Conservation (phyloP, 1,284 basidiomycete genomes). For the Kwoniella shivajii region DNA sequence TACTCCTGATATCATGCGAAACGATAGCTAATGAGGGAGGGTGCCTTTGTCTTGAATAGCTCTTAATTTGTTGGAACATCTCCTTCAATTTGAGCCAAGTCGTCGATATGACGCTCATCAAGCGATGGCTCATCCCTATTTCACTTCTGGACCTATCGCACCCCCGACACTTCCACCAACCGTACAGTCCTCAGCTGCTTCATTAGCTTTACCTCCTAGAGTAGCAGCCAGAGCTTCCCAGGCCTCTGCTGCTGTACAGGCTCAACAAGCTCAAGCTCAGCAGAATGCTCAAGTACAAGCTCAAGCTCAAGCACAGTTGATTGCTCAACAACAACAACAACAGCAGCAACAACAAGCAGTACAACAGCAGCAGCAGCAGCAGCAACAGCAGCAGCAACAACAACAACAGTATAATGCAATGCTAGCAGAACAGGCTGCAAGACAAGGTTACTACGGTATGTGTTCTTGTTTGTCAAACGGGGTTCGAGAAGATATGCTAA, state of each 20-base stretch:
- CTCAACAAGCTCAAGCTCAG: slow-evolving; percentile 24
- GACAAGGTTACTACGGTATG: slow-evolving; percentile 45
- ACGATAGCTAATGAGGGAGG: too few relatives aligned
- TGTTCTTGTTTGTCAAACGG: background rate
- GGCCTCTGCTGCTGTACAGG: slow-evolving; percentile 46
- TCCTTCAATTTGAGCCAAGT: slow-evolving; percentile 94
- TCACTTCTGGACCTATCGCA: slow-evolving; percentile 59
- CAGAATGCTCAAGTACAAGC: slow-evolving; percentile 53
- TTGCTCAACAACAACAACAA: slow-evolving; percentile 51
- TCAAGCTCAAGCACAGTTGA: slow-evolving; percentile 52
- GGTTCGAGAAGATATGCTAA: background rate
- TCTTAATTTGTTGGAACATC: slow-evolving; percentile 89
- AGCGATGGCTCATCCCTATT: slow-evolving; percentile 91
- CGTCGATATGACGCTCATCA: slow-evolving; percentile 90
- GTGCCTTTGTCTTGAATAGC: too few relatives aligned
- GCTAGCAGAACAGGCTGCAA: slow-evolving; percentile 32
- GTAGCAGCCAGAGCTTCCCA: slow-evolving; percentile 47
- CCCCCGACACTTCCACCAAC: slow-evolving; percentile 42
- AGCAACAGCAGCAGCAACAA: slow-evolving; percentile 47
- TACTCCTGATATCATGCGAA: too few relatives aligned
- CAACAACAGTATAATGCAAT: slow-evolving; percentile 29
- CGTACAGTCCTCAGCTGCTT: slow-evolving; percentile 31
- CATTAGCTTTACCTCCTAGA: slow-evolving; percentile 44
- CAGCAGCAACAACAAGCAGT: slow-evolving; percentile 41
- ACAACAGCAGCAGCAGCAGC: slow-evolving; percentile 51